A percentile compares a stretch with the other conserved stretches of the same genome.
phyloP scores from a whole-genome alignment of 352 stramenopile genomes.

The Chrysophaeum taylorii region DNA sequence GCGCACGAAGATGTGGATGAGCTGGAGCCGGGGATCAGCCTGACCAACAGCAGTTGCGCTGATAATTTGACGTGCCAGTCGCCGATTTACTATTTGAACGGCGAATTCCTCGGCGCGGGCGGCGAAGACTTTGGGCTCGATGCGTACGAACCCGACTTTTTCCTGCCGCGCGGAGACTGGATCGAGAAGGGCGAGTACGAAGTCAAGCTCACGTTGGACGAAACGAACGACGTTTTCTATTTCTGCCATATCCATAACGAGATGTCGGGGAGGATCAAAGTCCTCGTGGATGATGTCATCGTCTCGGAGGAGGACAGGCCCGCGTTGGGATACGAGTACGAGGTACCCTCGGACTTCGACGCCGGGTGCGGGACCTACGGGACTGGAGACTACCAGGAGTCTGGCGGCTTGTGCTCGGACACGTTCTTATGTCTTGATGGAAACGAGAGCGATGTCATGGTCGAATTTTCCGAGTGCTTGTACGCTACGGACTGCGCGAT shows the following conservation, averaged over 20 bases:
- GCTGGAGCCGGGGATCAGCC: constrained; percentile 37
- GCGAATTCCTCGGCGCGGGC: constrained; percentile 27
- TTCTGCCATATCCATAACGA: constrained; percentile 57
- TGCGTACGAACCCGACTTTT: constrained; percentile 51
- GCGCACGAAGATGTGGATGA: constrained; percentile 41
- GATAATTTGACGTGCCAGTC: constrained; percentile 28
- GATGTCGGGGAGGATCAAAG: constrained; percentile 45
- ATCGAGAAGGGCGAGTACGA: constrained; percentile 34
- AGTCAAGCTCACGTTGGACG: constrained; percentile 39
- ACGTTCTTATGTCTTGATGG: constrained; percentile 21
- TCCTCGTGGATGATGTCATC: constrained; percentile 31
- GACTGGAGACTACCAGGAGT: constrained; percentile 11
- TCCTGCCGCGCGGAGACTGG: constrained; percentile 44
- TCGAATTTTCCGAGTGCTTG: constrained; percentile 37
- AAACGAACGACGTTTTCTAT: constrained; percentile 54
- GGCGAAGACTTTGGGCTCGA: constrained; percentile 48
- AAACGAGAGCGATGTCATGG: constrained; percentile 29
- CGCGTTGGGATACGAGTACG: constrained; percentile 36
- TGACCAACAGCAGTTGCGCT: not conserved
- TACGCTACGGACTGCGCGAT: constrained; percentile 60
- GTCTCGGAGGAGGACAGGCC: constrained; percentile 27
- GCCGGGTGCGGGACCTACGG: constrained; percentile 26
- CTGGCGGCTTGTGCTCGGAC: constrained; percentile 13
- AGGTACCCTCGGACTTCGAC: constrained; percentile 26
- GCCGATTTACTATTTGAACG: constrained; percentile 37